Evolutionary conservation across 78 protist genomes (phyloP).

Genomic region (Diacronema lutheri): DNA sequence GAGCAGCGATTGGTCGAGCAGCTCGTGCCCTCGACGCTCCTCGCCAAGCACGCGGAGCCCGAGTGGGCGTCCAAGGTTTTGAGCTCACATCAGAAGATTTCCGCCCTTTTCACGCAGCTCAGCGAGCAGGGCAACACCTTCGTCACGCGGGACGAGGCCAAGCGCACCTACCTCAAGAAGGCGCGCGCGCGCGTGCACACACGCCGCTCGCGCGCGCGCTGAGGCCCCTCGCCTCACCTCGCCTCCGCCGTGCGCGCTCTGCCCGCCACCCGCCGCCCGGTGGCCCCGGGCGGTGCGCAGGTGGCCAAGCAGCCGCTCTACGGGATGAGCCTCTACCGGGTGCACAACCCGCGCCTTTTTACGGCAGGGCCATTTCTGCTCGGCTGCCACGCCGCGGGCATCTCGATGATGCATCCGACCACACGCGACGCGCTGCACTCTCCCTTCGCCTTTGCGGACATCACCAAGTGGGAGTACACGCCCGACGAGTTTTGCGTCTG

Average conservation of each 20-base stretch:
- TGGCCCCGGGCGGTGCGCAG: no score
- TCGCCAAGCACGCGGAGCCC: not conserved
- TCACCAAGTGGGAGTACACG: not conserved
- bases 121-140: no score
- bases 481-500: not conserved
- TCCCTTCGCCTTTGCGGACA: not conserved
- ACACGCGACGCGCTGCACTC: not conserved
- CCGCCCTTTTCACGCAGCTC: not conserved
- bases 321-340: not conserved
- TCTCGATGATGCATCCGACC: not conserved
- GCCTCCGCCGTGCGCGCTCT: no score
- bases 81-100: not conserved
- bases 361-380: not conserved
- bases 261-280: no score
- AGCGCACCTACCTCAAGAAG: not conserved
- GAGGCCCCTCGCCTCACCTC: no score
- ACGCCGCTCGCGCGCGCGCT: no score
- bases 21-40: not conserved
- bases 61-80: not conserved
- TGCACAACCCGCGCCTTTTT: constrained; percentile 4
- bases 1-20: not conserved
- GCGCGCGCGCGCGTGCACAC: not conserved
- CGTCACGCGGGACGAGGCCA: not conserved
- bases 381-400: not conserved
- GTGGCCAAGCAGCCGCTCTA: not conserved